A percentile compares a stretch with the other conserved stretches of the same genome.
Evolutionary conservation across 2,329 filamentous ascomycete genomes (phyloP).

Genomic region (Cryphonectria radicalis): DNA sequence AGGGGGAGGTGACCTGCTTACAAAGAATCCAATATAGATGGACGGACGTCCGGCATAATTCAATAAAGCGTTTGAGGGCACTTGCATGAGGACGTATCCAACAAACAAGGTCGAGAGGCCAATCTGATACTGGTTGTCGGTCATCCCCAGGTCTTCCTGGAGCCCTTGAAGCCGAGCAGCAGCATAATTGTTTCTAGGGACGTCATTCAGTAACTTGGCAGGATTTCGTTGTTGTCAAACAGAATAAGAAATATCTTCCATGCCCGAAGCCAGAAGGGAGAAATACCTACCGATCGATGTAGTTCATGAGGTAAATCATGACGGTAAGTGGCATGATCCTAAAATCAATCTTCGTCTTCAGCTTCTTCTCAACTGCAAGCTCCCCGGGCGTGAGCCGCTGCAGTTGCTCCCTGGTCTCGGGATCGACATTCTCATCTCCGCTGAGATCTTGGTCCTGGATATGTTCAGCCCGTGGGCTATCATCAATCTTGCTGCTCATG

Average conservation of each 20-base stretch:
- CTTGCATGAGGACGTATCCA: conserved; percentile 35
- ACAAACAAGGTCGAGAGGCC: conserved; percentile 35
- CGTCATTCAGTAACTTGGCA: not conserved
- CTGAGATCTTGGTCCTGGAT: conserved; percentile 20
- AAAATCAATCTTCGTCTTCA: conserved; percentile 68
- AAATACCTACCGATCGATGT: conserved; percentile 52
- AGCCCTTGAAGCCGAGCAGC: conserved; percentile 56
- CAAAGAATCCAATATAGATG: conserved; percentile 45
- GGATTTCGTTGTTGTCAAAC: not conserved
- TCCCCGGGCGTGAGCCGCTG: conserved; percentile 31
- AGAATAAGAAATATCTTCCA: conserved; percentile 16
- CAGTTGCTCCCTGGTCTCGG: conserved; percentile 12
- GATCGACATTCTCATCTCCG: conserved; percentile 20
- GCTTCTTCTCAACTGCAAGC: conserved; percentile 53
- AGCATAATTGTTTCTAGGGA: conserved; percentile 35
- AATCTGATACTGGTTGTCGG: conserved; percentile 43
- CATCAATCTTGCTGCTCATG: conserved; percentile 25
- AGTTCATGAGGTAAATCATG: conserved; percentile 73
- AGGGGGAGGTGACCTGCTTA: conserved; percentile 21
- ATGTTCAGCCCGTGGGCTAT: conserved; percentile 20
- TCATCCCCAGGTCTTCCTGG: conserved; percentile 41
- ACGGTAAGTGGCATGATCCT: conserved; percentile 69
- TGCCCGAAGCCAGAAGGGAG: not conserved
- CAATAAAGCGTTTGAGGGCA: conserved; percentile 36
- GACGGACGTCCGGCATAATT: conserved; percentile 39